Base-by-base conservation (phyloP, 2,329 filamentous ascomycete species). In the Aspergillus sp. region DNA sequence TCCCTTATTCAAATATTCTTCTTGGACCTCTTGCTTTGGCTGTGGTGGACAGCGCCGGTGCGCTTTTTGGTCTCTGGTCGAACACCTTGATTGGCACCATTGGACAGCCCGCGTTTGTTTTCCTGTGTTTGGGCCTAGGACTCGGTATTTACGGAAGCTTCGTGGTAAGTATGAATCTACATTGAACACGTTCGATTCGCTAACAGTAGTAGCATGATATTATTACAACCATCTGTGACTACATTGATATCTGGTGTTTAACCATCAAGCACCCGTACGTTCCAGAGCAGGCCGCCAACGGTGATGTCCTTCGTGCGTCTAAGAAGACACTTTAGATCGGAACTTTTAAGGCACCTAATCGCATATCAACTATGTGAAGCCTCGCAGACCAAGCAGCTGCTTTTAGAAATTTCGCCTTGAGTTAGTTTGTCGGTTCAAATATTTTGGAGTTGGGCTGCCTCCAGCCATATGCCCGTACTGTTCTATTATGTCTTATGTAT, bases 61-160 rank as follows among this genome's bases (percentile, higher is more conserved):
- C 92, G 1, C 68, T 83, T 27, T 72, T 92, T 19, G 81, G 82
- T 54, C 80, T 89, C 25, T 75, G 91, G 91, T 88, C 89, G 1
- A 90, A 87, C 69, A 85, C 86, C 3, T 80, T 96, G 6, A 90
- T 90, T 23, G 80, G 85, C 61, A 89, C 82, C 51, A 85, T 89
- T n/a, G 96, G 96, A 73, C 92, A 97, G 78, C 89, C 96, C 49
- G 90, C 91, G 2, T 96, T 93, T 75, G 85, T 96, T 72, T 98
- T 96, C 76, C 84, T 87, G 70, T 93, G 93, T 79, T 79, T 98
- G 23, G 95, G 95, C 23, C 78, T 91, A 58, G 90, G 89, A 0
- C 74, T 96, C 48, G 95, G 95, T 35, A 87, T 98, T n/a, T 97
- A 99, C 77, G 93, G 91, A 59, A 96, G 92, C 74, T 99, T 99